A percentile compares a stretch with the other conserved stretches of the same genome.
These are phyloP conservation scores for Pneumocystis carinii DNA, from an alignment of 1,139 yeast species.

Conservation along the genomic window DNA sequence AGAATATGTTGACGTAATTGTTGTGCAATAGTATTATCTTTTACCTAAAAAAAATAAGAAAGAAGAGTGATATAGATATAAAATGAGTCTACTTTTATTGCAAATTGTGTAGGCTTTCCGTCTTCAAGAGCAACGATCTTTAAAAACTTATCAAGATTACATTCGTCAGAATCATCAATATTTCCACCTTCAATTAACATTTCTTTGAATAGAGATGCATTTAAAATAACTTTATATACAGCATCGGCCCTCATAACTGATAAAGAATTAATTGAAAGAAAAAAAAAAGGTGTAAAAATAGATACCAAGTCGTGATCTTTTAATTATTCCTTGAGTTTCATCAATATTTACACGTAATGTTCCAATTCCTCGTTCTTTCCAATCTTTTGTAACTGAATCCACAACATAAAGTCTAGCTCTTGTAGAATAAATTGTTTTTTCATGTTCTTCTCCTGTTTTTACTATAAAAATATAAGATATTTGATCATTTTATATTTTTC, in stretches of 20 bases:
- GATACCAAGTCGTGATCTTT: conserved; percentile 16
- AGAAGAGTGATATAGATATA: neutral
- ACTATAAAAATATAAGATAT: conserved; percentile 31
- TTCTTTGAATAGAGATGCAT: conserved; percentile 60
- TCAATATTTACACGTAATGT: conserved; percentile 60
- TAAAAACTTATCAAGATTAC: conserved; percentile 52
- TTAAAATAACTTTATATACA: conserved; percentile 64
- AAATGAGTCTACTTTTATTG: conserved; percentile 27
- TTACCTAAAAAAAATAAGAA: neutral
- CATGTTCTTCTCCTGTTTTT: conserved; percentile 85
- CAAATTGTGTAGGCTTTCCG: conserved; percentile 64
- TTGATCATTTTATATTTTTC: conserved; percentile 30
- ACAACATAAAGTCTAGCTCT: conserved; percentile 71
- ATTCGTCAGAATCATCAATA: conserved; percentile 1
- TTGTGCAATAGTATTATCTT: neutral
- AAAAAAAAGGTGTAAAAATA: conserved; percentile 15
- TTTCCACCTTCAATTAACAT: conserved; percentile 39
- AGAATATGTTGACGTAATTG: neutral
- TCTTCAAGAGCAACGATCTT: conserved; percentile 48
- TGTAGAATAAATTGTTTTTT: conserved; percentile 49
- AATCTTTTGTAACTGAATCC: conserved; percentile 49
- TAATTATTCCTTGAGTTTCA: conserved; percentile 13
- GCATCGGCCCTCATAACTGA: conserved; percentile 82
- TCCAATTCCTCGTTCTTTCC: conserved; percentile 96
- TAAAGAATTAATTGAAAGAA: conserved; percentile 33